Evolutionary conservation across 495 filamentous ascomycete species (phyloP).

Genomic region (Neurospora sp.): DNA sequence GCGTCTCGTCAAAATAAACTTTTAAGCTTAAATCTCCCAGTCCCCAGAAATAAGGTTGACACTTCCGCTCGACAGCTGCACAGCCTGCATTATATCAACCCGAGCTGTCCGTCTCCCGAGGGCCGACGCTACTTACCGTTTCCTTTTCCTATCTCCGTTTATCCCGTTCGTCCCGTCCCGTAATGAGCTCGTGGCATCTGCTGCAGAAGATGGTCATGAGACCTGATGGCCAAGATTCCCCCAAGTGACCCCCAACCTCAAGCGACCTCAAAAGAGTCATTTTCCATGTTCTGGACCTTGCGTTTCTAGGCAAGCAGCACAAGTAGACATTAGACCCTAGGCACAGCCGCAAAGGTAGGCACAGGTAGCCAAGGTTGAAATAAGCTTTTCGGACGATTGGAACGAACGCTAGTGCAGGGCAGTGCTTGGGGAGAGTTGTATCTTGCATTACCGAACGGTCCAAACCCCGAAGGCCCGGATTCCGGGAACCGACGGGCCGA

Average conservation of each 20-base stretch:
- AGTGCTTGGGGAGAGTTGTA: not conserved
- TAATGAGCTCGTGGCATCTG: not conserved
- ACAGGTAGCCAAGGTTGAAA: not conserved
- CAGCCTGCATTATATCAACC: not conserved
- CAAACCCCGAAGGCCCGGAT: not conserved
- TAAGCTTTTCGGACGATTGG: not conserved
- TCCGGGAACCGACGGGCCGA: not conserved
- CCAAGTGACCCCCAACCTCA: too few species aligned
- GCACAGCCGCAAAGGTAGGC: too few species aligned
- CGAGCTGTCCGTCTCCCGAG: not conserved
- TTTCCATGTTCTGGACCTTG: not conserved
- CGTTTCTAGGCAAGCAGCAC: not conserved
- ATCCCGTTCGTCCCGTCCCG: not conserved
- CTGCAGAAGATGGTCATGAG: not conserved
- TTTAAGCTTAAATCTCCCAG: not conserved
- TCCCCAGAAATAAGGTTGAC: not conserved
- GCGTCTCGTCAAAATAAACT: not conserved
- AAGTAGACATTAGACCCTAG: too few species aligned
- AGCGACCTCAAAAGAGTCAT: too few species aligned
- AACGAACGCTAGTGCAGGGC: not conserved
- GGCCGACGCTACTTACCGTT: not conserved
- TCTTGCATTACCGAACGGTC: not conserved
- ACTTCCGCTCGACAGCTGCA: not conserved
- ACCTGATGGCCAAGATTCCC: not conserved
- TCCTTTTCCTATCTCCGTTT: too few species aligned